Conservation (phyloP, 495 filamentous ascomycete genomes). For the Aspergillus nanangensis region DNA sequence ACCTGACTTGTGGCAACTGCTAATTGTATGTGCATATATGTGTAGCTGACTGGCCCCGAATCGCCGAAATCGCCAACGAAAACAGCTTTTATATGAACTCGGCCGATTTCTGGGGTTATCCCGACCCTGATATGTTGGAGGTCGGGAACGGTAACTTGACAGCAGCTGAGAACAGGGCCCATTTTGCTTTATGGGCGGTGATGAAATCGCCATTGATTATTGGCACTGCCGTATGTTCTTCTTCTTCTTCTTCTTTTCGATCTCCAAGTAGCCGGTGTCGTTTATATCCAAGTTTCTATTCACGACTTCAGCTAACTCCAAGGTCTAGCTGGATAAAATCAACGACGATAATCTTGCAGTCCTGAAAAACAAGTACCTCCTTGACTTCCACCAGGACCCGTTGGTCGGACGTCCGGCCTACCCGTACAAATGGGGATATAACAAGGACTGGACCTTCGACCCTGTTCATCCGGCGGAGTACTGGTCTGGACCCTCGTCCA, state of each 20-base stretch:
- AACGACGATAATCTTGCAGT: slow-evolving; percentile 41
- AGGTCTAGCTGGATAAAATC: slow-evolving; percentile 38
- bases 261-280: not conserved
- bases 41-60: slow-evolving; percentile 36
- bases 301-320: too few relatives aligned
- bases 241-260: slow-evolving; percentile 2
- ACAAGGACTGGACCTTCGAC: slow-evolving; percentile 59
- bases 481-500: slow-evolving; percentile 51
- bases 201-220: slow-evolving; percentile 58
- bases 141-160: slow-evolving; percentile 59
- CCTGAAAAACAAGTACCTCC: slow-evolving; percentile 53
- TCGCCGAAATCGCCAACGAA: slow-evolving; percentile 37
- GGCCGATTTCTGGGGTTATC: slow-evolving; percentile 49
- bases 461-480: slow-evolving; percentile 55
- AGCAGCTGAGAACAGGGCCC: slow-evolving; percentile 40
- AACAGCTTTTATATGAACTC: slow-evolving; percentile 43
- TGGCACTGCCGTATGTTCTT: slow-evolving; percentile 41
- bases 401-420: slow-evolving; percentile 45
- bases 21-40: too few relatives aligned
- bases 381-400: slow-evolving; percentile 61
- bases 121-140: slow-evolving; percentile 68
- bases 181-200: slow-evolving; percentile 52
- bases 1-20: too few relatives aligned
- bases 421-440: slow-evolving; percentile 65
- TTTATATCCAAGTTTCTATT: too few relatives aligned